phyloP scores from a whole-genome alignment of 345 rosid species.

The Gossypioides kirkii region DNA sequence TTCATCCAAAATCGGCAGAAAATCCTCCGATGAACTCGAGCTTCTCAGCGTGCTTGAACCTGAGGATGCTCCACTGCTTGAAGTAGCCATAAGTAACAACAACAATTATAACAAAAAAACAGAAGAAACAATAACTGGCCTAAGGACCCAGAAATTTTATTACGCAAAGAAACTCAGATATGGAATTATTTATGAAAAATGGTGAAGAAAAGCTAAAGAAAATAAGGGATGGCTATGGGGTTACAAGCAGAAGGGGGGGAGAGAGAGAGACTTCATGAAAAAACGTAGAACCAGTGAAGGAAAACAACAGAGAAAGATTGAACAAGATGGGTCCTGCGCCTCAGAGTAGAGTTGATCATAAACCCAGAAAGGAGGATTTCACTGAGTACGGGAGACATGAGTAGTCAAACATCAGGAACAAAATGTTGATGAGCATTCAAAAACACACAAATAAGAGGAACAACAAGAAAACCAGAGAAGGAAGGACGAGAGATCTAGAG shows the following conservation, averaged over 20 bases:
- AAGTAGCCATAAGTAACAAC: slow-evolving; percentile 51
- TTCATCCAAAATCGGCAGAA: slow-evolving; percentile 47
- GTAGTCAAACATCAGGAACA: slow-evolving; percentile 49
- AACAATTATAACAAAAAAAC: slow-evolving; percentile 12
- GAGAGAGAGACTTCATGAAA: slow-evolving; percentile 43
- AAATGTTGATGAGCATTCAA: slow-evolving; percentile 42
- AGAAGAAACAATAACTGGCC: slow-evolving; percentile 1
- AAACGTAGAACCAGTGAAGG: slow-evolving; percentile 94
- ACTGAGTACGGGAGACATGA: slow-evolving; percentile 89
- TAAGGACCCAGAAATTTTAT: slow-evolving; percentile 20
- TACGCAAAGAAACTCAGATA: neutral
- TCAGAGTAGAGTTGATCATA: slow-evolving; percentile 73
- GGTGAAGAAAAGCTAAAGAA: neutral
- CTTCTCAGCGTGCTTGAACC: slow-evolving; percentile 40
- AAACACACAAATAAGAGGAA: neutral
- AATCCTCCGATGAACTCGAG: slow-evolving; percentile 55
- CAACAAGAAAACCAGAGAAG: neutral
- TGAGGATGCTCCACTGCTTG: slow-evolving; percentile 41
- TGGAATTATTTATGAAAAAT: neutral
- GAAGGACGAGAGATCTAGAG: neutral
- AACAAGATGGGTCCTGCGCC: slow-evolving; percentile 97
- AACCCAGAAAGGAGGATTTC: slow-evolving; percentile 84
- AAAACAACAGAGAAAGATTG: slow-evolving; percentile 99
- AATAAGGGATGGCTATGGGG: neutral
- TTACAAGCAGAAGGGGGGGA: neutral